A percentile compares a stretch with the other conserved stretches of the same genome.
These are phyloP conservation scores for Nematocida ausubeli DNA, from an alignment of 371 early-diverging fungal genomes.

Conservation along the genomic window DNA sequence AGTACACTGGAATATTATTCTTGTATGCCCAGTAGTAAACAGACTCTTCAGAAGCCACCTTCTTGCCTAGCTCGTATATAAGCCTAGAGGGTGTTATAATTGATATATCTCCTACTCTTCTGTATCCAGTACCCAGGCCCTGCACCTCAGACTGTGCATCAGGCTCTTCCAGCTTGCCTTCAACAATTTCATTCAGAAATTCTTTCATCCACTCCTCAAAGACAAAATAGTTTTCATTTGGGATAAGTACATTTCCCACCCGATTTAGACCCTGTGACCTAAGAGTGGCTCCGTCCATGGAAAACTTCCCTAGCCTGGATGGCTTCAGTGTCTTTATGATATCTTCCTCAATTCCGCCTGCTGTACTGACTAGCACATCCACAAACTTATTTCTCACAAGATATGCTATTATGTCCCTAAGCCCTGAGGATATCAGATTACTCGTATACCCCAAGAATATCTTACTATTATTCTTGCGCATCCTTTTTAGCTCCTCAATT, in stretches of 20 bases:
- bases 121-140: slow-evolving; percentile 11
- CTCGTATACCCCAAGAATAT: slow-evolving; percentile 73
- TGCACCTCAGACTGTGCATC: neutral
- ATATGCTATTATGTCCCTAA: slow-evolving; percentile 84
- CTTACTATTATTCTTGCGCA: slow-evolving; percentile 62
- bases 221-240: slow-evolving; percentile 94
- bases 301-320: slow-evolving; percentile 81
- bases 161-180: slow-evolving; percentile 5
- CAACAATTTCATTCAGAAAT: slow-evolving; percentile 78
- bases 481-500: slow-evolving; percentile 65
- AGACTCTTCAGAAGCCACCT: slow-evolving; percentile 82
- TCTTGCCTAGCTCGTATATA: slow-evolving; percentile 85
- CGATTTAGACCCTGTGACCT: slow-evolving; percentile 87
- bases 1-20: slow-evolving; percentile 94
- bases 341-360: slow-evolving; percentile 97
- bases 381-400: slow-evolving; percentile 76
- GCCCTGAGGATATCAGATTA: slow-evolving; percentile 88
- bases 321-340: slow-evolving; percentile 90
- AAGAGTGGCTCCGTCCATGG: slow-evolving; percentile 75
- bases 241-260: slow-evolving; percentile 93
- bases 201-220: slow-evolving; percentile 95
- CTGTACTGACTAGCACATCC: slow-evolving; percentile 85
- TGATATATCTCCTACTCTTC: slow-evolving; percentile 59
- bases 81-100: slow-evolving; percentile 87
- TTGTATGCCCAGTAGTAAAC: slow-evolving; percentile 86